Conservation (phyloP, 2,329 filamentous ascomycete species). For the Aspergillus sp. region DNA sequence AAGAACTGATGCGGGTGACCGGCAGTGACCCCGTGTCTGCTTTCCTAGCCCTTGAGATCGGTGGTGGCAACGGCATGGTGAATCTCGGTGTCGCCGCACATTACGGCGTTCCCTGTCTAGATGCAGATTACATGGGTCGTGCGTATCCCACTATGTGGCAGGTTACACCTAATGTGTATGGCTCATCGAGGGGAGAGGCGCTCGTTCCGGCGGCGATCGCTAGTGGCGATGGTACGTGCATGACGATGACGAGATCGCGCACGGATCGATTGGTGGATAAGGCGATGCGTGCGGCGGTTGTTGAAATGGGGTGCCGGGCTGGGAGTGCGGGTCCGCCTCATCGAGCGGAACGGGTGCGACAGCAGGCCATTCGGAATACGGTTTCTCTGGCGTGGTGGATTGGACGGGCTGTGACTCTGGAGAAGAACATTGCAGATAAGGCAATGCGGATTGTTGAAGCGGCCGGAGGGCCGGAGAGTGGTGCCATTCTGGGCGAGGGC, state of each 20-base stretch:
- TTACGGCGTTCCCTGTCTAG: slow-evolving; percentile 50
- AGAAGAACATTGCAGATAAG: slow-evolving; percentile 16
- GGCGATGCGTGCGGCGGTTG: slow-evolving; percentile 55
- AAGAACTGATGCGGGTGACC: slow-evolving; percentile 51
- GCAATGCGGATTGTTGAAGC: slow-evolving; percentile 23
- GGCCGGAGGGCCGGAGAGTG: slow-evolving; percentile 22
- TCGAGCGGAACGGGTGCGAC: slow-evolving; percentile 8
- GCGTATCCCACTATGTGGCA: slow-evolving; percentile 52
- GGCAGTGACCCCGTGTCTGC: neutral
- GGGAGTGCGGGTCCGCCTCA: slow-evolving; percentile 22
- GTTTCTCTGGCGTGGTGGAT: slow-evolving; percentile 57
- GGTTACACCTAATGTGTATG: slow-evolving; percentile 48
- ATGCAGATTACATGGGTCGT: slow-evolving; percentile 51
- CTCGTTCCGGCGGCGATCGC: slow-evolving; percentile 50
- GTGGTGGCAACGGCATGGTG: slow-evolving; percentile 62
- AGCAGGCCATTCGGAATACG: slow-evolving; percentile 50
- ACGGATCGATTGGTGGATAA: slow-evolving; percentile 51
- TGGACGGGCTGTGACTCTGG: slow-evolving; percentile 23
- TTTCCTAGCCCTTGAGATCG: slow-evolving; percentile 63
- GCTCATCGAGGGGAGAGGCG: slow-evolving; percentile 29
- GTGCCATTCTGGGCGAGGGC: slow-evolving; percentile 22
- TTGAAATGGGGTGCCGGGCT: slow-evolving; percentile 56
- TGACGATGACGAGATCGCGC: slow-evolving; percentile 47
- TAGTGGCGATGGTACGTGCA: slow-evolving; percentile 54
- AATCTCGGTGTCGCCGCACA: slow-evolving; percentile 7